Percentiles rank a stretch among this genome's conserved stretches.
Evolutionary conservation across 441 rosid genomes (phyloP).

Genomic region (Viola pubescens): DNA sequence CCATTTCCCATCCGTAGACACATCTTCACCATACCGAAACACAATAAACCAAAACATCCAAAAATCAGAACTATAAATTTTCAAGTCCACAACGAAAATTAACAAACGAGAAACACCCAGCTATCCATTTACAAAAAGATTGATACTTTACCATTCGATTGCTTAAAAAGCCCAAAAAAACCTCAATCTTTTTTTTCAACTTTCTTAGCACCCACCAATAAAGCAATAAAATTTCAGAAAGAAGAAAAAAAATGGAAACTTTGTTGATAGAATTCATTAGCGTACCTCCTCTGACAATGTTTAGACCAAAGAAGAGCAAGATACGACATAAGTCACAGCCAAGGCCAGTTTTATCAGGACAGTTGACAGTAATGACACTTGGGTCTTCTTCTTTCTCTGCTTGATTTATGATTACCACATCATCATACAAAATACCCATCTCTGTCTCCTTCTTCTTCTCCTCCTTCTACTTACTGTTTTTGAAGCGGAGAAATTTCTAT

Average conservation of each 20-base stretch:
- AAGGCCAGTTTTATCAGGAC: conserved; percentile 94
- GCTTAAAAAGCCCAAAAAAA: neutral
- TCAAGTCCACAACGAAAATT: neutral
- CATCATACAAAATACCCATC: conserved; percentile 79
- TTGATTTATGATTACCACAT: conserved; percentile 63
- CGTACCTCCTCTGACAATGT: conserved; percentile 79
- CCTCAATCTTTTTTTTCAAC: too few species aligned
- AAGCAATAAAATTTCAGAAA: neutral
- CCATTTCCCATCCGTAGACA: conserved; percentile 97
- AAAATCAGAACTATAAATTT: neutral
- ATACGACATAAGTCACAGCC: conserved; percentile 90
- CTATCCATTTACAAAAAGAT: neutral
- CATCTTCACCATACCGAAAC: conserved; percentile 42
- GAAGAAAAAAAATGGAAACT: neutral
- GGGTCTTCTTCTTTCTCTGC: conserved; percentile 72
- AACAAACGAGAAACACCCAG: neutral
- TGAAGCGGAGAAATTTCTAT: neutral
- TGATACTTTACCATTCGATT: neutral
- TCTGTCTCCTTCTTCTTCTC: neutral
- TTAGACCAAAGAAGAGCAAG: conserved; percentile 82
- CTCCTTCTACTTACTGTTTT: neutral
- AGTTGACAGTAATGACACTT: conserved; percentile 67
- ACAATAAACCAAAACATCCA: neutral
- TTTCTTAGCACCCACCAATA: too few species aligned
- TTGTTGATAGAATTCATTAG: neutral